Conservation (phyloP, 202 grass and related monocot species). For the Carex arenaria region DNA sequence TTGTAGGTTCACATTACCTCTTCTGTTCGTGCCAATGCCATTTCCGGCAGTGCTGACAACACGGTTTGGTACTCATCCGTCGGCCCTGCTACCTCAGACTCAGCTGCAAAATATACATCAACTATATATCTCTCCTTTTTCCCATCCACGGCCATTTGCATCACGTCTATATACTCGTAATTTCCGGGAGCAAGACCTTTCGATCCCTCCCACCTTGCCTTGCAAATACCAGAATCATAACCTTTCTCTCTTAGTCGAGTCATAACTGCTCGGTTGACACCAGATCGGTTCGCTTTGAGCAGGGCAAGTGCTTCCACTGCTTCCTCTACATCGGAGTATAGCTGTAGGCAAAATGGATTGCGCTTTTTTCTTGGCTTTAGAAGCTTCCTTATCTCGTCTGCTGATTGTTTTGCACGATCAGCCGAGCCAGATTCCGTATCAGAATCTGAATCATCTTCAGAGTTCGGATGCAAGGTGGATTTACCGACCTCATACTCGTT, state of each 20-base stretch:
- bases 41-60: constrained; percentile 28
- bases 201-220: constrained; percentile 34
- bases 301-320: constrained; percentile 11
- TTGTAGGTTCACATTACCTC: background rate
- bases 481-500: background rate
- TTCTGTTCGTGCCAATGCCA: constrained; percentile 18
- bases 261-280: constrained; percentile 29
- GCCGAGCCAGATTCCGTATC: background rate
- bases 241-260: constrained; percentile 31
- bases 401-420: constrained; percentile 18
- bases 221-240: constrained; percentile 40
- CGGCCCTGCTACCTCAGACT: constrained; percentile 38
- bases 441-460: constrained; percentile 4
- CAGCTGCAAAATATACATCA: constrained; percentile 30
- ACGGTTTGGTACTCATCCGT: constrained; percentile 30
- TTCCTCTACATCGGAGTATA: constrained; percentile 17
- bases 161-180: constrained; percentile 39
- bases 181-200: constrained; percentile 25
- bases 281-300: constrained; percentile 7
- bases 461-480: background rate
- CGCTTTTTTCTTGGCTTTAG: constrained; percentile 9
- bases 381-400: constrained; percentile 16
- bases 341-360: background rate
- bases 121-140: constrained; percentile 38
- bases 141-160: background rate